phyloP scores from a whole-genome alignment of 768 basidiomycete genomes.

The Tulasnella sp. region DNA sequence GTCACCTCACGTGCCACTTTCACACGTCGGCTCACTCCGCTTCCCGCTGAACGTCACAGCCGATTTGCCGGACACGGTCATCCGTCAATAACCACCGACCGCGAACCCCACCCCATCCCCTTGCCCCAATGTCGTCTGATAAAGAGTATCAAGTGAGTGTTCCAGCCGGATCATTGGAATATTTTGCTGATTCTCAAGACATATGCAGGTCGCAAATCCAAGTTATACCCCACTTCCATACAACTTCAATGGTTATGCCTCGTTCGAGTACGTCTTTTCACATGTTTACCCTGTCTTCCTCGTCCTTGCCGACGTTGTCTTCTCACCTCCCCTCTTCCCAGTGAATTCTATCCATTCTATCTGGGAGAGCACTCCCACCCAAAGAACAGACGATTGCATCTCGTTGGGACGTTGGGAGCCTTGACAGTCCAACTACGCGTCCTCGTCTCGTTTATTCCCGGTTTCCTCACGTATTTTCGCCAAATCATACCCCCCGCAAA shows the following conservation, averaged over 20 bases:
- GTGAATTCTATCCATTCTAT: conserved; percentile 27
- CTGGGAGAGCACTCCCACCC: conserved; percentile 20
- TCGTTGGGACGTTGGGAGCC: conserved; percentile 2
- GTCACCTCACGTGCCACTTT: neutral
- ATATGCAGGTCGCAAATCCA: conserved; percentile 13
- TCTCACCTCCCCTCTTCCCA: neutral
- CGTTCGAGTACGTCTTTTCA: conserved; percentile 19
- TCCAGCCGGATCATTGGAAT: neutral
- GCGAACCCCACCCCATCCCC: neutral
- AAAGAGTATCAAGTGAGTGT: neutral
- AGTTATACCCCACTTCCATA: conserved; percentile 11
- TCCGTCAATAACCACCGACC: conserved; percentile 1
- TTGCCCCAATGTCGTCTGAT: neutral
- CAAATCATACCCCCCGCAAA: neutral
- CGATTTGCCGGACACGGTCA: conserved; percentile 6
- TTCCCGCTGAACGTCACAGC: neutral
- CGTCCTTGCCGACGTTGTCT: neutral
- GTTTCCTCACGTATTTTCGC: neutral
- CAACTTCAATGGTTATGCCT: conserved; percentile 4
- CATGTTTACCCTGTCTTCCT: neutral
- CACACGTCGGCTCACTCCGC: too few species aligned
- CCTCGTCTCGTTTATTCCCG: conserved; percentile 12
- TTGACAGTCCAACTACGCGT: conserved; percentile 17
- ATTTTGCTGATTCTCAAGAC: neutral
- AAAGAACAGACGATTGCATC: neutral